Evolutionary conservation across 2,329 filamentous ascomycete species (phyloP), one percentile per base, ranked within the genome.

Genomic region (Cytospora leucostoma): DNA sequence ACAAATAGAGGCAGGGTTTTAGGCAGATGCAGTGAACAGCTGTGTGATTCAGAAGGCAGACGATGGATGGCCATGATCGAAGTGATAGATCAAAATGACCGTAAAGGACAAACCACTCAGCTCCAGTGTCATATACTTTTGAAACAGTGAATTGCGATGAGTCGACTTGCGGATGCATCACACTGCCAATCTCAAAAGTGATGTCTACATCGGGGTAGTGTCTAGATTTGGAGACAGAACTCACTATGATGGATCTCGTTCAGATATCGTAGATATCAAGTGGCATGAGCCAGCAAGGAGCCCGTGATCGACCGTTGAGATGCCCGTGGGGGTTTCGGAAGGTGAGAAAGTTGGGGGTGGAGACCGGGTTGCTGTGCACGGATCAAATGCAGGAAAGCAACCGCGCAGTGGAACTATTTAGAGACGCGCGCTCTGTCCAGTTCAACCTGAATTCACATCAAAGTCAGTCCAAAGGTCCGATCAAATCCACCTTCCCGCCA

Each of bases 341-440:
- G 59, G 61, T 63, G 61, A 61, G 50, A 38, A 27, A 53, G 47
- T 56, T 61, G 53, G 61, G 56, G 57, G 64, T 66, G 64, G 64
- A 58, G 56, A 63, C 64, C 40, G n/a, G 51, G 49, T 61, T 54
- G 57, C 58, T 34, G 61, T 56, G 64, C 64, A 66, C 64, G 64
- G 64, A 64, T 66, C 61, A 66, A 61, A 57, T 64, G 64, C 64
- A 66, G 59, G 64, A 54, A 64, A 55, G 55, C 27, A 54, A 47
- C 44, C 44, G 38, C 64, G 61, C 61, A 62, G 61, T 55, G 57
- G 21, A 44, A 58, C 33, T 58, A 51, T 49, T 19, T 50, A 61
- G 59, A 66, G 64, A 64, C 61, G 61, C 61, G 61, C 64, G 64
- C 64, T 66, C 34, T 66, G 50, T 56, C 58, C 49, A 32, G 55